Conservation (phyloP, 2,329 filamentous ascomycete species). For the Cladophialophora chaetospira region DNA sequence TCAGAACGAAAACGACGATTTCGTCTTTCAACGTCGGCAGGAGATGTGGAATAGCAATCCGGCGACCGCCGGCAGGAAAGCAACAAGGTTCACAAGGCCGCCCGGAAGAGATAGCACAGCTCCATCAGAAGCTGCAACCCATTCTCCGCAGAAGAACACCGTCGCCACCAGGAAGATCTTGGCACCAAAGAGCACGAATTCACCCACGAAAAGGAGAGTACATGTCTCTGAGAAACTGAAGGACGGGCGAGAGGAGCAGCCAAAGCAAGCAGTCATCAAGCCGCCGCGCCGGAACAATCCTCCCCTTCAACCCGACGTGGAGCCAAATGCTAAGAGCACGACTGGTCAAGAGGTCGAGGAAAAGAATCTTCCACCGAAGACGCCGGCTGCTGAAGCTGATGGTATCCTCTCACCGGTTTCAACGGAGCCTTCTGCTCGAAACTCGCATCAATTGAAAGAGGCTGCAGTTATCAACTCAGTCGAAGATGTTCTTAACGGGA, state of each 20-base stretch:
- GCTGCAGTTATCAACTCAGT: slow-evolving; percentile 31
- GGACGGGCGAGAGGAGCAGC: slow-evolving; percentile 10
- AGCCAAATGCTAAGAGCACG: not conserved
- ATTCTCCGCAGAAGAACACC: slow-evolving; percentile 22
- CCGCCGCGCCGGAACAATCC: slow-evolving; percentile 8
- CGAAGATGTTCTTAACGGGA: slow-evolving; percentile 39
- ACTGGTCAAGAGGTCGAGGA: not conserved
- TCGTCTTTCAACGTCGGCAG: slow-evolving; percentile 31
- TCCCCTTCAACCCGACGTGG: slow-evolving; percentile 5
- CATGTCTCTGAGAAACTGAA: slow-evolving; percentile 22
- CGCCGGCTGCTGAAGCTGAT: slow-evolving; percentile 21
- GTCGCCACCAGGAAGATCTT: slow-evolving; percentile 26
- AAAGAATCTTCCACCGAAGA: slow-evolving; percentile 28
- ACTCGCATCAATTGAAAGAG: slow-evolving; percentile 22
- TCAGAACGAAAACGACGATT: slow-evolving; percentile 24
- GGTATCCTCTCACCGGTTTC: slow-evolving; percentile 31
- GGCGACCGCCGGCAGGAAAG: slow-evolving; percentile 17
- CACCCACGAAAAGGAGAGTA: slow-evolving; percentile 30
- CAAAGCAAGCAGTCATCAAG: not conserved
- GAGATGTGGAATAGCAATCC: slow-evolving; percentile 15
- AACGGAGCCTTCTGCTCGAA: slow-evolving; percentile 30
- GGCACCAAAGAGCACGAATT: slow-evolving; percentile 34
- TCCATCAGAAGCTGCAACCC: not conserved
- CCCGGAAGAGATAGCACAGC: slow-evolving; percentile 24
- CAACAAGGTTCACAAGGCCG: slow-evolving; percentile 30